Evolutionary conservation across 75 land plant genomes (phyloP).

Genomic region (Pinus tabuliformis): DNA sequence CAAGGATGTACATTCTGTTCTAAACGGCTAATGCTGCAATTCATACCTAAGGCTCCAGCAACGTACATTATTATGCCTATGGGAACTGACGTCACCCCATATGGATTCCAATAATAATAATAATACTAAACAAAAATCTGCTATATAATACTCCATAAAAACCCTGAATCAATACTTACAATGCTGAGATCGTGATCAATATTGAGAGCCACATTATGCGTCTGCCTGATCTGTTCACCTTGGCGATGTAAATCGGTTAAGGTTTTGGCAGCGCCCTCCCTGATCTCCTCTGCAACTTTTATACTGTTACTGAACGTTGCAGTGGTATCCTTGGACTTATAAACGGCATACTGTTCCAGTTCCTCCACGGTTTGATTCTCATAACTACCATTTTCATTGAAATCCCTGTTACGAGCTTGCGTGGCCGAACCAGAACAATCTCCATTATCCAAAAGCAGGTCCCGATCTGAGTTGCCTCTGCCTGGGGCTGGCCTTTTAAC

Average conservation of each 20-base stretch:
- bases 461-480: no score
- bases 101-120: no score
- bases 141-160: no score
- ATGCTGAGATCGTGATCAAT: constrained; percentile 61
- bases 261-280: constrained; percentile 54
- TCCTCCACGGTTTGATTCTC: constrained; percentile 58
- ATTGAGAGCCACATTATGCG: constrained; percentile 48
- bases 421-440: no score
- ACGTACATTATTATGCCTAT: no score
- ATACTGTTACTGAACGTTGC: constrained; percentile 47
- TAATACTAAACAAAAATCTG: no score
- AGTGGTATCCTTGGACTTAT: constrained; percentile 66
- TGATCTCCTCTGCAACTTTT: constrained; percentile 63
- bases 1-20: no score
- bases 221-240: constrained; percentile 63
- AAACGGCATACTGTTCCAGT: constrained; percentile 52
- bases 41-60: no score
- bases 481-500: no score
- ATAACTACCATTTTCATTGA: constrained; percentile 29
- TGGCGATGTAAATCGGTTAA: constrained; percentile 58
- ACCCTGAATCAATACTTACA: constrained; percentile 31
- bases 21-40: no score
- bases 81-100: no score
- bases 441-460: no score
- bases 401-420: constrained; percentile 8